Base-by-base conservation (phyloP, 129 eudicot genomes). In the Calendula officinalis region DNA sequence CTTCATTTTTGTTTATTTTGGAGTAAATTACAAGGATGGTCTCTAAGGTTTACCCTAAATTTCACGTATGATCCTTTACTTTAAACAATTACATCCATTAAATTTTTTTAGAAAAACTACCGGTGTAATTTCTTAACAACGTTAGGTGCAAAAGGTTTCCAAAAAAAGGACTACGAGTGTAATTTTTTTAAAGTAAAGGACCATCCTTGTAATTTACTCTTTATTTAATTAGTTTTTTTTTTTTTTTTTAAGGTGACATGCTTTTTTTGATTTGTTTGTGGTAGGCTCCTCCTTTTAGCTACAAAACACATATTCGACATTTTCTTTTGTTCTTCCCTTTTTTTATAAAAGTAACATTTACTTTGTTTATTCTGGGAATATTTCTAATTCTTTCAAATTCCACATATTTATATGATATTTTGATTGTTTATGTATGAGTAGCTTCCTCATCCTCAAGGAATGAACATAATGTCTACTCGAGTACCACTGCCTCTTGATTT, bases 401-500 rank as follows among this genome's bases (percentile, higher is more conserved):
- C 42, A 22, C 30, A 2, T 46, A 3, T 45, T 13, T 54, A 60
- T 49, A 60, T 49, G 62, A 15, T 50, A 38, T 65, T 42, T 48
- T 72, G 56, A 55, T 67, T 27, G 62, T 49, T 56, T n/a, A 67
- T 6, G 45, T 59, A 48, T 75, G 54, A 8, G 3, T 75, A 81
- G 83, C 39, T 76, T 56, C 75, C 75, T 43, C 69, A 56, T 56
- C 66, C 80, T 41, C 95, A 78, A 58, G 70, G 78, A 75, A 73
- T 76, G 75, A 68, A 69, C 49, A 54, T 63, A 12, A 16, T 55
- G 16, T 43, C 85, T 40, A 53, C 76, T 65, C 69, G 95, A 2
- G 86, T 87, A 56, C 91, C 87, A 15, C 81, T 83, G 35, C 95
- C 95, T 14, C 83, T 74, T 50, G 85, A 74, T 68, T 49, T 63